Conservation (phyloP, 495 filamentous ascomycete species). For the Aspergillus nidulans region DNA sequence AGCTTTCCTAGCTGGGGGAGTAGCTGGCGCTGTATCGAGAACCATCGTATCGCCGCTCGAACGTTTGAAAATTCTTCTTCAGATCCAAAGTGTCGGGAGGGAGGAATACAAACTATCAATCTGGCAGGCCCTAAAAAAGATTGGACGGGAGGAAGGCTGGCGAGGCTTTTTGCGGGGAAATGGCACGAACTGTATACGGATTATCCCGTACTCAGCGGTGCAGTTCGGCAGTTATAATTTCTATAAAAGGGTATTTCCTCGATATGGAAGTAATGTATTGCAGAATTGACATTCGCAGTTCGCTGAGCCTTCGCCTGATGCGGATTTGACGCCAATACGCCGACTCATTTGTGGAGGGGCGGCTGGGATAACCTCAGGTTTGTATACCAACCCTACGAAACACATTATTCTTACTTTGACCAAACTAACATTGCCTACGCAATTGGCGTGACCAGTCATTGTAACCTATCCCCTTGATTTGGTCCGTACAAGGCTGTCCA, state of each 20-base stretch:
- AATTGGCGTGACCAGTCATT: slow-evolving; percentile 45
- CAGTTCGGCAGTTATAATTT: slow-evolving; percentile 98
- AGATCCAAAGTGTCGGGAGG: slow-evolving; percentile 87
- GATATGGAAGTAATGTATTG: background rate
- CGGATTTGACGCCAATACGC: slow-evolving; percentile 60
- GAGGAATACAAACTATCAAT: slow-evolving; percentile 90
- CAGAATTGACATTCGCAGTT: slow-evolving; percentile 44
- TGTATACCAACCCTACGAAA: background rate
- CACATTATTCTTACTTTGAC: background rate
- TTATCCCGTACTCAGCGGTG: slow-evolving; percentile 95
- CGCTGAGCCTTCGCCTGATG: slow-evolving; percentile 67
- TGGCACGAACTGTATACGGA: slow-evolving; percentile 96
- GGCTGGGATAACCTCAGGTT: slow-evolving; percentile 80
- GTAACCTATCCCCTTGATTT: slow-evolving; percentile 86
- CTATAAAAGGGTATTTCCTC: slow-evolving; percentile 76
- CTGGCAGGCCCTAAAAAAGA: slow-evolving; percentile 82
- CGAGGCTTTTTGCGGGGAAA: slow-evolving; percentile 95
- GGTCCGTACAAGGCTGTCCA: slow-evolving; percentile 89
- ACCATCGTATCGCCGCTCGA: slow-evolving; percentile 96
- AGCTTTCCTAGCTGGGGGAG: slow-evolving; percentile 92
- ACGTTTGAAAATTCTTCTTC: slow-evolving; percentile 93
- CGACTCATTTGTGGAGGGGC: slow-evolving; percentile 80
- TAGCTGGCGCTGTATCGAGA: slow-evolving; percentile 93
- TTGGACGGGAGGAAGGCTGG: slow-evolving; percentile 96
- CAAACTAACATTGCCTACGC: background rate